Conservation (phyloP, 2,329 filamentous ascomycete species). For the Scedosporium boydii region DNA sequence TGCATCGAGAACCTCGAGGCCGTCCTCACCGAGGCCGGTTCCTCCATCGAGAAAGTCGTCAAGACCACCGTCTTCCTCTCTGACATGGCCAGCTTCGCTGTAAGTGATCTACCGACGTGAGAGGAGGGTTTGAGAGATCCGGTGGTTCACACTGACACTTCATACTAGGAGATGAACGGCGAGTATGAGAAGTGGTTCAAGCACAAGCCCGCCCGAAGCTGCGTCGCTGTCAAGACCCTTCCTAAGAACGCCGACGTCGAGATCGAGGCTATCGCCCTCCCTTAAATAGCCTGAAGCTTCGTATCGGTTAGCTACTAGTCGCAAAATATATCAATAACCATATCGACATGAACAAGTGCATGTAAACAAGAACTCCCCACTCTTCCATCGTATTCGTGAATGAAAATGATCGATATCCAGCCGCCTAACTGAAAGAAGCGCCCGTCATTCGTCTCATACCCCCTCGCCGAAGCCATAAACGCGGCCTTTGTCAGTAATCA, state of each 20-base stretch:
- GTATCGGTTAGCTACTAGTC: neutral
- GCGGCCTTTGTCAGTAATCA: neutral
- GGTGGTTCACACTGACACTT: neutral
- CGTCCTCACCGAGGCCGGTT: slow-evolving; percentile 74
- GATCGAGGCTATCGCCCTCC: slow-evolving; percentile 78
- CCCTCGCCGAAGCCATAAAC: neutral
- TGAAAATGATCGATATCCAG: too few species aligned
- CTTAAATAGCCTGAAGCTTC: slow-evolving; percentile 27
- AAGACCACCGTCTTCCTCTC: slow-evolving; percentile 89
- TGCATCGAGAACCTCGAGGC: slow-evolving; percentile 72
- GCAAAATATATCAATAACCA: neutral
- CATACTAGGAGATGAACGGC: slow-evolving; percentile 60
- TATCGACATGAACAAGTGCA: neutral
- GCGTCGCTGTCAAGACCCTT: slow-evolving; percentile 81
- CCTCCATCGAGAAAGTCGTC: slow-evolving; percentile 68
- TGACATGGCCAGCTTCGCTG: slow-evolving; percentile 80
- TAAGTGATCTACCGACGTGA: slow-evolving; percentile 20
- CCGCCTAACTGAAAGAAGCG: neutral
- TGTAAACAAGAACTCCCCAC: neutral
- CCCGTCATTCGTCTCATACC: neutral
- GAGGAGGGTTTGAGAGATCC: neutral
- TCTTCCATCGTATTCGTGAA: neutral
- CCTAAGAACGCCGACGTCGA: slow-evolving; percentile 81
- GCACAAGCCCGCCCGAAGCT: slow-evolving; percentile 80
- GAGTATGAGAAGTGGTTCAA: slow-evolving; percentile 77